Percentiles rank a stretch among this genome's conserved stretches.
Conservation (phyloP, 495 filamentous ascomycete species). For the Hypoxylon fragiforme region DNA sequence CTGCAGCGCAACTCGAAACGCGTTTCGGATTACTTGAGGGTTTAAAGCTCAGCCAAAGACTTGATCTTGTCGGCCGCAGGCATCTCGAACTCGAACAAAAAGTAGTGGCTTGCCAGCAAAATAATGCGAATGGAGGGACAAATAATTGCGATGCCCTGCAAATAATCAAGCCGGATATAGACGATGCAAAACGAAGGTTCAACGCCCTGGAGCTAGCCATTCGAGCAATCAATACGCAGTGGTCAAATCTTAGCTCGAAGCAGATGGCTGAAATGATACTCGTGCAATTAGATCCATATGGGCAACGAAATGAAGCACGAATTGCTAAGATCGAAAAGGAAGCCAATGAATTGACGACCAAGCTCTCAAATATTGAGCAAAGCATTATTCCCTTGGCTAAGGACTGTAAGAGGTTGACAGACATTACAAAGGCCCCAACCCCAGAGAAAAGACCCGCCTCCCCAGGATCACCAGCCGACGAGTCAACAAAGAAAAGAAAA, state of each 20-base stretch:
- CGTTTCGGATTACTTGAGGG: constrained; percentile 20
- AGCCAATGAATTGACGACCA: constrained; percentile 4
- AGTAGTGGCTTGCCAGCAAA: constrained; percentile 3
- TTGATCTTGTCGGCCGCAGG: constrained; percentile 8
- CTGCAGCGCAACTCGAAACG: not conserved
- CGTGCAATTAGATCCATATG: constrained; percentile 9
- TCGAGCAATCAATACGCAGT: constrained; percentile 21
- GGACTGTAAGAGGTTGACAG: not conserved
- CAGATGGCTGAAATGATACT: constrained; percentile 32
- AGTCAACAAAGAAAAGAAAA: constrained; percentile 19
- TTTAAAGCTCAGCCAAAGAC: constrained; percentile 1
- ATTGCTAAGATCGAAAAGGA: constrained; percentile 11
- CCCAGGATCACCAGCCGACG: constrained; percentile 3
- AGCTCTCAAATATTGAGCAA: not conserved
- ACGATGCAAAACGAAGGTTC: constrained; percentile 13
- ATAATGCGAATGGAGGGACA: not conserved
- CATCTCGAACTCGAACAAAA: constrained; percentile 6
- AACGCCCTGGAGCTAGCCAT: constrained; percentile 15
- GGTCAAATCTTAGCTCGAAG: constrained; percentile 29
- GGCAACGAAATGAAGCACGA: constrained; percentile 14
- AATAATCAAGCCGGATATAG: constrained; percentile 4
- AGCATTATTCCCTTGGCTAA: not conserved
- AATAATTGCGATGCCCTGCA: not conserved
- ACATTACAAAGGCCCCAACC: not conserved
- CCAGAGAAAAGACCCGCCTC: constrained; percentile 14